Conservation (phyloP, 768 basidiomycete species). For the Exidia glandulosa region DNA sequence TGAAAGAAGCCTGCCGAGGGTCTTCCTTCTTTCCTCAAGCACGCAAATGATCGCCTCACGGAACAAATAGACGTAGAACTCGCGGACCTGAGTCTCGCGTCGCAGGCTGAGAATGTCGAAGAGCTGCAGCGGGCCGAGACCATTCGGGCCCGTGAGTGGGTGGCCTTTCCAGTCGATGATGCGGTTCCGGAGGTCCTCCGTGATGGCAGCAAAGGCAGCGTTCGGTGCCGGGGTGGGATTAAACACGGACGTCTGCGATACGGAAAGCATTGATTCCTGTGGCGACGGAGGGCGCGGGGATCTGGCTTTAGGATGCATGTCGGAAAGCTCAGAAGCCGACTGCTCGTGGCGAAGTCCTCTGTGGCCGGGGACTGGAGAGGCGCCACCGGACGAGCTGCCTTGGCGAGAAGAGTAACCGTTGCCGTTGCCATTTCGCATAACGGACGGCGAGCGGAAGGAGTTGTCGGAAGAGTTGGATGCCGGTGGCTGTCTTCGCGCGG, state of each 20-base stretch:
- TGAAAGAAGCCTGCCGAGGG: slow-evolving; percentile 62
- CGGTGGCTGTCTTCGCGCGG: slow-evolving; percentile 57
- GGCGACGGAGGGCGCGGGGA: slow-evolving; percentile 16
- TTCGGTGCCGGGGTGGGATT: slow-evolving; percentile 28
- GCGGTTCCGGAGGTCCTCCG: slow-evolving; percentile 78
- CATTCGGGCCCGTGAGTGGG: slow-evolving; percentile 51
- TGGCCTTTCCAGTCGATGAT: slow-evolving; percentile 97
- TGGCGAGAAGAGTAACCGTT: neutral
- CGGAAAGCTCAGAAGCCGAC: neutral
- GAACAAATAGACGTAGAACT: slow-evolving; percentile 96
- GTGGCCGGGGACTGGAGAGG: neutral
- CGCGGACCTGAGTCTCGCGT: slow-evolving; percentile 79
- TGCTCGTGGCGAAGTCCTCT: neutral
- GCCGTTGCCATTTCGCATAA: neutral
- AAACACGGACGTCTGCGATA: slow-evolving; percentile 11
- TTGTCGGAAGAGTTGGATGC: neutral
- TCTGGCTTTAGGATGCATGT: slow-evolving; percentile 4
- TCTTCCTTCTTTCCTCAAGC: slow-evolving; percentile 88
- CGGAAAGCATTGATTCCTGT: slow-evolving; percentile 23
- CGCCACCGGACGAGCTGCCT: neutral
- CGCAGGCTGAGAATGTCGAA: slow-evolving; percentile 86
- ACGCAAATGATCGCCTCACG: slow-evolving; percentile 97
- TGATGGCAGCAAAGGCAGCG: slow-evolving; percentile 71
- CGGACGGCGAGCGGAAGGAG: slow-evolving; percentile 12
- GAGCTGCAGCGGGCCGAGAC: slow-evolving; percentile 77